phyloP scores from a whole-genome alignment of 78 protist species.

The Dictyostelium capitatum region DNA sequence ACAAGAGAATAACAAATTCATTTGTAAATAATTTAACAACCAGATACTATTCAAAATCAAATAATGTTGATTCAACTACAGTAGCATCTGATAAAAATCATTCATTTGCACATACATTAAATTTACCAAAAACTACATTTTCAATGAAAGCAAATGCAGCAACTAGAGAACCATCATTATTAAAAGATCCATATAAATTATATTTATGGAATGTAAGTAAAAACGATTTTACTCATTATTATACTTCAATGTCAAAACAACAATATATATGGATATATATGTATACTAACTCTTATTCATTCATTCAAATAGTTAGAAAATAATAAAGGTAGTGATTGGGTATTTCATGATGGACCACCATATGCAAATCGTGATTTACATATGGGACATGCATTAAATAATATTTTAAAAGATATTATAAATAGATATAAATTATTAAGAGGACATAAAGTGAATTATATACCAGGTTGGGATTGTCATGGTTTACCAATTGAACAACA shows the following conservation, averaged over 20 bases:
- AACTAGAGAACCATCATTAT: conserved; percentile 62
- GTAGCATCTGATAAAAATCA: conserved; percentile 14
- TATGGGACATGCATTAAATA: conserved; percentile 89
- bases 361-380: conserved; percentile 96
- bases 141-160: conserved; percentile 88
- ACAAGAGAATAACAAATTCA: too few relatives aligned
- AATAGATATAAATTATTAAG: conserved; percentile 82
- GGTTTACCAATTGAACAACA: conserved; percentile 97
- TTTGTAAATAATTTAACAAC: too few relatives aligned
- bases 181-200: conserved; percentile 47
- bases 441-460: conserved; percentile 80
- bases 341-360: conserved; percentile 98
- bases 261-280: too few relatives aligned
- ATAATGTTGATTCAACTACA: not conserved
- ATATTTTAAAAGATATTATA: conserved; percentile 93
- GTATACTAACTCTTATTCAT: not conserved
- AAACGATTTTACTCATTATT: too few relatives aligned
- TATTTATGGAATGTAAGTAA: conserved; percentile 78
- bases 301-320: not conserved
- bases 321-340: conserved; percentile 45
- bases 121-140: conserved; percentile 86
- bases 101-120: conserved; percentile 66
- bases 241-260: not conserved
- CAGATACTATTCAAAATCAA: not conserved
- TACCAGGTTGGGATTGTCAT: conserved; percentile 93